These are phyloP conservation scores for Pseudocercospora macadamiae DNA, from an alignment of 2,329 filamentous ascomycete species.

Conservation along the genomic window DNA sequence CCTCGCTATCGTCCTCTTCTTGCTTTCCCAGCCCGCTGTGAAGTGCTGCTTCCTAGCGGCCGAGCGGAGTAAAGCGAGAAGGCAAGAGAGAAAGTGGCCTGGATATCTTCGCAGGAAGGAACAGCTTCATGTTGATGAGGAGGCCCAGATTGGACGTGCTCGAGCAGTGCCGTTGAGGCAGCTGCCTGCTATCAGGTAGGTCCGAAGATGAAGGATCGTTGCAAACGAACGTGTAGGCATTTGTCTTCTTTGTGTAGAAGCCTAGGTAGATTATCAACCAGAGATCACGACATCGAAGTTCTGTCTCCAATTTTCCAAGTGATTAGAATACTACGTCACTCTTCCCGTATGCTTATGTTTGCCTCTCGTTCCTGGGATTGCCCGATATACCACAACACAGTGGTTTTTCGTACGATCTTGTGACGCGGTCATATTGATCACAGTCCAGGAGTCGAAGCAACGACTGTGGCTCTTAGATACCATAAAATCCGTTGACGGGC, in stretches of 20 bases:
- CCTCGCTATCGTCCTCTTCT: background rate
- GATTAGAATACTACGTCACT: no score
- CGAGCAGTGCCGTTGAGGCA: background rate
- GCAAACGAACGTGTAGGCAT: background rate
- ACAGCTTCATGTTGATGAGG: background rate
- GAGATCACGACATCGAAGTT: background rate
- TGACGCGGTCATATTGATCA: no score
- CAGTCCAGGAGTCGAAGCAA: no score
- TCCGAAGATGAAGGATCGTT: background rate
- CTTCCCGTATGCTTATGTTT: no score
- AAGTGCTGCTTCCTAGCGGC: background rate
- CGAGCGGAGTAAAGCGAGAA: background rate
- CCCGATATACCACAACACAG: background rate
- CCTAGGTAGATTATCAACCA: background rate
- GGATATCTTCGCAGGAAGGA: background rate
- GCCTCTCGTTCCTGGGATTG: background rate
- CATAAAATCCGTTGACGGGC: constrained; percentile 7
- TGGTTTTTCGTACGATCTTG: background rate
- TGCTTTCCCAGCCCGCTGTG: background rate
- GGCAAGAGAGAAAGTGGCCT: background rate
- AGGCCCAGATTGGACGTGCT: background rate
- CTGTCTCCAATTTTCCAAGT: no score
- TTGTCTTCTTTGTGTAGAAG: background rate
- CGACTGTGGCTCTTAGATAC: no score
- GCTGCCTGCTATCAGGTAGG: background rate